Evolutionary conservation across 2,329 filamentous ascomycete species (phyloP).

Genomic region (Hypocrella siamensis): DNA sequence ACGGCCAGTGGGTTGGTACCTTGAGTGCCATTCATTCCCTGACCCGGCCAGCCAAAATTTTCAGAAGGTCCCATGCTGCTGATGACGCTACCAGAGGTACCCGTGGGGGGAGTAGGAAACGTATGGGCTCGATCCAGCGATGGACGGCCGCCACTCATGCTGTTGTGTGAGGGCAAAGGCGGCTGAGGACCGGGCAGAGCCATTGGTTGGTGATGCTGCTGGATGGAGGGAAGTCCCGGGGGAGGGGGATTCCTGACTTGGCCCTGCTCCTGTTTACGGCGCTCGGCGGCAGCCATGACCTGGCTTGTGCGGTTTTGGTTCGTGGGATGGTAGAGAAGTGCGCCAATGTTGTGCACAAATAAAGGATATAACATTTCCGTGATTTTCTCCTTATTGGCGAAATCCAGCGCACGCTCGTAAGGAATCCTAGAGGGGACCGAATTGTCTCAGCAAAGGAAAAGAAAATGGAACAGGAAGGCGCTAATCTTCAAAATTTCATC

Average conservation of each 20-base stretch:
- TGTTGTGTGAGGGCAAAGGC: conserved; percentile 49
- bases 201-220: conserved; percentile 44
- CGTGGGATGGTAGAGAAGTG: conserved; percentile 81
- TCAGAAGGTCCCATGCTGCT: conserved; percentile 58
- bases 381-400: conserved; percentile 99
- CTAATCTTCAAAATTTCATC: too few species aligned
- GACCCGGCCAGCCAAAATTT: conserved; percentile 63
- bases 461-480: too few species aligned
- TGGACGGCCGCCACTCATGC: conserved; percentile 53
- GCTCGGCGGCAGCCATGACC: conserved; percentile 73
- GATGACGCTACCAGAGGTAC: conserved; percentile 77
- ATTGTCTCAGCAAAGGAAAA: conserved; percentile 7
- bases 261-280: conserved; percentile 55
- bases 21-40: conserved; percentile 45
- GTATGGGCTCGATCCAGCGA: conserved; percentile 74
- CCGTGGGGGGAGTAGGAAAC: conserved; percentile 86
- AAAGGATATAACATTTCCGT: conserved; percentile 88
- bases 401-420: conserved; percentile 92
- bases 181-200: conserved; percentile 45
- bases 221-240: conserved; percentile 48
- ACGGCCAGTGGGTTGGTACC: conserved; percentile 61
- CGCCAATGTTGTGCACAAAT: conserved; percentile 94
- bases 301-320: conserved; percentile 72
- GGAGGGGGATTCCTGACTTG: conserved; percentile 46
- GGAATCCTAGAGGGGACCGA: conserved; percentile 56